Evolutionary conservation across 805 yeast genomes (phyloP).

Genomic region (Lachancea mirantina): DNA sequence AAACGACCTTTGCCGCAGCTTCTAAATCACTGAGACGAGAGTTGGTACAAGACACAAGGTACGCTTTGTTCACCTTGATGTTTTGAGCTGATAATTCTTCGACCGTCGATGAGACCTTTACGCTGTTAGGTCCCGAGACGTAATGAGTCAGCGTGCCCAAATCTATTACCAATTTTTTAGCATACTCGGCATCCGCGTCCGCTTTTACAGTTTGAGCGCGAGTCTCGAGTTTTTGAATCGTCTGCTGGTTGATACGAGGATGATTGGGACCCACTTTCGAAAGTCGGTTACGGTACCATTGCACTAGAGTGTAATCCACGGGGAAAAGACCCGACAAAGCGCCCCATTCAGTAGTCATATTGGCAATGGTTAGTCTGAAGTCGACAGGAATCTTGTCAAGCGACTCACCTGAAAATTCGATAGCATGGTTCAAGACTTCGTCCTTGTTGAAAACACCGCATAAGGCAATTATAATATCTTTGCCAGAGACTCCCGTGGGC

Average conservation of each 20-base stretch:
- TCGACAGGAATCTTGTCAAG: slow-evolving; percentile 64
- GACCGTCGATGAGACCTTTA: slow-evolving; percentile 78
- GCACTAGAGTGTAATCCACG: slow-evolving; percentile 70
- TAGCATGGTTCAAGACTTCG: slow-evolving; percentile 88
- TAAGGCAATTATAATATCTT: slow-evolving; percentile 91
- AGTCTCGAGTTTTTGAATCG: slow-evolving; percentile 39
- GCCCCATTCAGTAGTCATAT: slow-evolving; percentile 99
- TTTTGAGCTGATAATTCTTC: slow-evolving; percentile 64
- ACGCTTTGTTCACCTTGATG: slow-evolving; percentile 84
- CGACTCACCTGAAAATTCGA: slow-evolving; percentile 86
- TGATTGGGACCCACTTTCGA: slow-evolving; percentile 52
- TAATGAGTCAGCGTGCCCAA: slow-evolving; percentile 75
- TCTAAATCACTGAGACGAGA: slow-evolving; percentile 86
- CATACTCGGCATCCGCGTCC: slow-evolving; percentile 77
- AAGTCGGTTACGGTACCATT: slow-evolving; percentile 69
- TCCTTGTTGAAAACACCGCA: slow-evolving; percentile 92
- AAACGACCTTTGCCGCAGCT: slow-evolving; percentile 87
- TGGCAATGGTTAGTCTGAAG: slow-evolving; percentile 86
- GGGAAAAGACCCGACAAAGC: slow-evolving; percentile 96
- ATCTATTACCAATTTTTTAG: slow-evolving; percentile 80
- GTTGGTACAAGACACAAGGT: slow-evolving; percentile 96
- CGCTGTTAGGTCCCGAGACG: slow-evolving; percentile 96
- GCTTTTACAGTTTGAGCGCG: slow-evolving; percentile 32
- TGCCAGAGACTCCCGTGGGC: slow-evolving; percentile 87
- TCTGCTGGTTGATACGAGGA: slow-evolving; percentile 66